Base-by-base conservation (phyloP, 495 filamentous ascomycete species). In the Daldinia vernicosa region DNA sequence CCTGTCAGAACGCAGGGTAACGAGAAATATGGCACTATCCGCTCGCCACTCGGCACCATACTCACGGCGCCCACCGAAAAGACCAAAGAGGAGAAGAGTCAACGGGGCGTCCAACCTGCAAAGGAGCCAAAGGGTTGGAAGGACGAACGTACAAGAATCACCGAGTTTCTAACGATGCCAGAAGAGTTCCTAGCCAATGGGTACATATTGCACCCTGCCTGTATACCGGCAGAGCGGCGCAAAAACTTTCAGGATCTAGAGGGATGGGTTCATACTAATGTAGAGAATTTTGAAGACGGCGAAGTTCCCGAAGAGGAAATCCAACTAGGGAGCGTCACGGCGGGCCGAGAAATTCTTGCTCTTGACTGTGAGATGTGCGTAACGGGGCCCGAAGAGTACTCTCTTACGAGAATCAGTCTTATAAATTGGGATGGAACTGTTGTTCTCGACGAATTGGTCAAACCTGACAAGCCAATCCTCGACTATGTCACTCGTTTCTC, bases 311-410 rank as follows among this genome's bases (percentile, higher is more conserved):
- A 92, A 24, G 74, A 80, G 5, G 88, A 94, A 56, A 89, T 96
- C 45, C 84, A 95, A 77, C 78, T 88, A 68, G 95, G 93, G 15
- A 93, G 92, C 75, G 82, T 97, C 60, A 95, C 94, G 1, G 92
- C 87, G 12, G 96, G 94, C 19, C 88, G 92, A 43, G 87, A 90
- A n/a, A 81, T 98, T 6, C 79, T 95, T 24, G 89, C 93, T 9
- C 84, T 99, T 56, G 95, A 99, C 72, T 99, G 95, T 77, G 95
- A 99, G 77, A 99, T 99, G 95, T 97, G 93, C 74, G 86, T 90
- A 75, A 95, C 94, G 0, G 90, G 90, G 67, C 87, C 86, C 19
- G 87, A 86, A 8, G 86, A 91, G 54, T 90, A 87, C 26, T 94
- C 93, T 52, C 87, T 99, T 52, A 95, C 95, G 0, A 88, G 95